phyloP scores from a whole-genome alignment of 2,329 filamentous ascomycete genomes.

The Claviceps sp. region DNA sequence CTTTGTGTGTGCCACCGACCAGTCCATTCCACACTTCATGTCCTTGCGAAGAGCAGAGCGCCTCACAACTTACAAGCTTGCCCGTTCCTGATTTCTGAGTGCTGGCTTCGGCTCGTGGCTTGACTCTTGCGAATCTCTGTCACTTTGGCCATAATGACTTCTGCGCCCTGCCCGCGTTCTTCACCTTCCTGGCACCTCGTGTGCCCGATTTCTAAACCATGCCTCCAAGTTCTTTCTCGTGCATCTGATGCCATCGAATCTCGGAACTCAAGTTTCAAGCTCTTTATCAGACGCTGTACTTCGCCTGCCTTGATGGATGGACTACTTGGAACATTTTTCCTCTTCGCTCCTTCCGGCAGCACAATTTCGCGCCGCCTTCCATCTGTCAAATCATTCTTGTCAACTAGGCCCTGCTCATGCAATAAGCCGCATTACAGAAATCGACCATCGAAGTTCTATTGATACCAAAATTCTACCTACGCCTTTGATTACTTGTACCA shows the following conservation, averaged over 20 bases:
- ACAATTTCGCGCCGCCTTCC: too few relatives aligned
- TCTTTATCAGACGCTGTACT: background rate
- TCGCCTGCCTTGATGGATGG: background rate
- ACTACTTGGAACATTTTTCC: background rate
- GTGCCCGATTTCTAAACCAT: background rate
- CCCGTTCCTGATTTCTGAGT: background rate
- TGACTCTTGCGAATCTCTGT: background rate
- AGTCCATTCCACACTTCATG: background rate
- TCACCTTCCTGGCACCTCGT: background rate
- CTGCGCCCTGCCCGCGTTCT: background rate
- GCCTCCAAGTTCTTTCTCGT: background rate
- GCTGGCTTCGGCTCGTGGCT: background rate
- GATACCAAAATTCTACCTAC: background rate
- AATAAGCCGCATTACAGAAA: background rate
- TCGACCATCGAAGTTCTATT: background rate
- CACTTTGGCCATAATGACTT: background rate
- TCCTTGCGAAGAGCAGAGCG: background rate
- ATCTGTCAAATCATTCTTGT: background rate
- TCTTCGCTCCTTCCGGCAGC: background rate
- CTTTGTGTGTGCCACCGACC: background rate
- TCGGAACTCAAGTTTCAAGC: background rate
- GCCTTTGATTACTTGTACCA: background rate
- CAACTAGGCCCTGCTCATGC: background rate
- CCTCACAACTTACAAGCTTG: background rate
- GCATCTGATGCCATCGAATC: background rate